Conservation (phyloP, 805 yeast genomes). For the Candida saitoana region DNA sequence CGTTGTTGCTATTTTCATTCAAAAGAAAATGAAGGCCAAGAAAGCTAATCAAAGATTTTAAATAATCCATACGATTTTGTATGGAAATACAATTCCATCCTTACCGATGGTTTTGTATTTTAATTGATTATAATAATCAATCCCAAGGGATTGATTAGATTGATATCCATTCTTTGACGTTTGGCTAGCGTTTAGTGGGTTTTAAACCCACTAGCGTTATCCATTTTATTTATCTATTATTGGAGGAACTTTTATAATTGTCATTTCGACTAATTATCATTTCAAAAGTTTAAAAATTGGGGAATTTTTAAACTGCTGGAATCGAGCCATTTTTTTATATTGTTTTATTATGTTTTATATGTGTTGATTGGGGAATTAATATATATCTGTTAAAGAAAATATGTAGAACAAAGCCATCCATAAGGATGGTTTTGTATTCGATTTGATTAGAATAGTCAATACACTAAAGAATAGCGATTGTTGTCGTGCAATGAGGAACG, state of each 20-base stretch:
- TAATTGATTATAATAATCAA: too few species aligned
- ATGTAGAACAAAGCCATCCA: too few species aligned
- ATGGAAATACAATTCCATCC: too few species aligned
- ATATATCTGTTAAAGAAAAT: too few species aligned
- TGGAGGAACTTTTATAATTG: neutral
- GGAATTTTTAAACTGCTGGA: neutral
- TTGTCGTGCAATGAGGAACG: too few species aligned
- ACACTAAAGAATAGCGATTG: too few species aligned
- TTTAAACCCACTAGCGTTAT: neutral
- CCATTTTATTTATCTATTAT: neutral
- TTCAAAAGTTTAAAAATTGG: neutral
- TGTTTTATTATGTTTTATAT: neutral
- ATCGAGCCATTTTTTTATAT: neutral
- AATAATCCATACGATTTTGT: too few species aligned
- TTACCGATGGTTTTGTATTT: too few species aligned
- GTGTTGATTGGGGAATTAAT: conserved; percentile 1
- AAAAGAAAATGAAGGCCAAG: conserved; percentile 40
- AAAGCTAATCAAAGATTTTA: conserved; percentile 42
- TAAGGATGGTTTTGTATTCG: neutral
- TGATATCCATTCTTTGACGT: neutral
- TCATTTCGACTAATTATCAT: neutral
- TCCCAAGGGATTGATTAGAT: too few species aligned
- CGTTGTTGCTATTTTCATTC: conserved; percentile 32
- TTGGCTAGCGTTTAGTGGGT: neutral
- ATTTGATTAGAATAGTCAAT: neutral